Evolutionary conservation across 1,284 basidiomycete genomes (phyloP), one percentile per base, ranked within the genome.

Genomic region (Leccinum colubrinum): DNA sequence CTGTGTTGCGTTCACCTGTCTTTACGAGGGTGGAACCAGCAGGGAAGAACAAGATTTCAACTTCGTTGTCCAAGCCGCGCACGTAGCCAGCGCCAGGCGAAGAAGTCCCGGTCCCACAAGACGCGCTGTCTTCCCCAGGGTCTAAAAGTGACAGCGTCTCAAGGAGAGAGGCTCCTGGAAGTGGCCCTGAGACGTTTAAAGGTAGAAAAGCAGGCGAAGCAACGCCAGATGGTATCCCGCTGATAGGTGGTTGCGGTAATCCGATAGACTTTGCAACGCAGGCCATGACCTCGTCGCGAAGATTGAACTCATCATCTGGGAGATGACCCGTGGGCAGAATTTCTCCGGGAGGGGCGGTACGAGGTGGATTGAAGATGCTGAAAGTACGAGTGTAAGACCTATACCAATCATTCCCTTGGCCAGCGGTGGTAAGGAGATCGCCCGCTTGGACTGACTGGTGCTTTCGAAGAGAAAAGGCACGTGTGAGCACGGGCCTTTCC

Each of bases 181-280:
- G 72, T n/a, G 81, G 73, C 43, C 74, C 77, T 33, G 78, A 77
- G 37, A 75, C 73, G 35, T 88, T 86, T n/a, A 78, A 77, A 3
- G 89, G 80, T 6, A 78, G 78, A 52, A 87, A 79, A 9, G 81
- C 80, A 50, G 91, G 90, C 0, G 90, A 91, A 2, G 83, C 81
- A 66, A 89, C 86, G 3, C 81, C 74, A 2, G 88, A 89, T 48
- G 86, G 86, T 52, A 78, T 80, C 46, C 81, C 85, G 62, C 86
- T 89, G 14, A 90, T 78, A 7, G 88, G 85, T 6, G 94, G 90
- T 67, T 97, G 96, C n/a, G 93, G 80, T 11, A 99, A 82, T 3
- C 97, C 97, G 61, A 99, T 98, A 4, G 95, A 97, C 74, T 96
- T 97, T 1, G 96, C 95, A 63, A 99, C 97, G 76, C 94, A 97